Percentiles rank a stretch among this genome's conserved stretches.
Evolutionary conservation across 169 alveolate species (phyloP).

Genomic region (Babesia ovis): DNA sequence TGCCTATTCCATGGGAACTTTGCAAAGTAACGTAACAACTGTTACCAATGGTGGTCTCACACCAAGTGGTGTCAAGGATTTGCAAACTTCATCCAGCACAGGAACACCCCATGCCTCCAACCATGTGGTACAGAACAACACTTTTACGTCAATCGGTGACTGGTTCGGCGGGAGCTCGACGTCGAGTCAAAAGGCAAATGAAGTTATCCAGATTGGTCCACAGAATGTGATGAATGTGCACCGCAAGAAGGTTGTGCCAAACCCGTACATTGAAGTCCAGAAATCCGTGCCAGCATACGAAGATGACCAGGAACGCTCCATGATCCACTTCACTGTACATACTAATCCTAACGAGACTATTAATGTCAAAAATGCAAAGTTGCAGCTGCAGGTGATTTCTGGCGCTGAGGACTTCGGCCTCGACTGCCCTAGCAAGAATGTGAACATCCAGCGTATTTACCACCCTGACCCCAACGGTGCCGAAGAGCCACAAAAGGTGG

Average conservation of each 20-base stretch:
- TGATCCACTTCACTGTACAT: slow-evolving; percentile 40
- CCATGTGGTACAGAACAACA: neutral
- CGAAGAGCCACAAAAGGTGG: slow-evolving; percentile 7
- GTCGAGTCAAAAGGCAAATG: no score
- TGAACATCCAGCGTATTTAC: slow-evolving; percentile 17
- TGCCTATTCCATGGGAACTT: neutral
- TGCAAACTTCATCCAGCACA: no score
- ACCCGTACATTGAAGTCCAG: slow-evolving; percentile 43
- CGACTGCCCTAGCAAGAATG: slow-evolving; percentile 40
- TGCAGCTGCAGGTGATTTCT: slow-evolving; percentile 17
- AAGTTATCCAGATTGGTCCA: neutral
- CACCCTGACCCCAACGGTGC: slow-evolving; percentile 7
- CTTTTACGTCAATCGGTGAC: neutral
- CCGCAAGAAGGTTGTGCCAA: slow-evolving; percentile 12
- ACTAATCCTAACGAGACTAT: neutral
- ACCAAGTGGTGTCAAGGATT: no score
- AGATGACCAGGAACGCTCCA: slow-evolving; percentile 29
- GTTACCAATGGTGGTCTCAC: no score
- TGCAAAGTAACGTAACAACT: neutral
- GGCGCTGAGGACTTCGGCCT: slow-evolving; percentile 32
- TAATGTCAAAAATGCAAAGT: slow-evolving; percentile 27
- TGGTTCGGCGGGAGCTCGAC: neutral
- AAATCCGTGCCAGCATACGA: slow-evolving; percentile 9
- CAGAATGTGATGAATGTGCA: slow-evolving; percentile 3
- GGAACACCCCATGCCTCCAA: neutral